Evolutionary conservation across 2,329 filamentous ascomycete species (phyloP).

Genomic region (Kalmusia sp.): DNA sequence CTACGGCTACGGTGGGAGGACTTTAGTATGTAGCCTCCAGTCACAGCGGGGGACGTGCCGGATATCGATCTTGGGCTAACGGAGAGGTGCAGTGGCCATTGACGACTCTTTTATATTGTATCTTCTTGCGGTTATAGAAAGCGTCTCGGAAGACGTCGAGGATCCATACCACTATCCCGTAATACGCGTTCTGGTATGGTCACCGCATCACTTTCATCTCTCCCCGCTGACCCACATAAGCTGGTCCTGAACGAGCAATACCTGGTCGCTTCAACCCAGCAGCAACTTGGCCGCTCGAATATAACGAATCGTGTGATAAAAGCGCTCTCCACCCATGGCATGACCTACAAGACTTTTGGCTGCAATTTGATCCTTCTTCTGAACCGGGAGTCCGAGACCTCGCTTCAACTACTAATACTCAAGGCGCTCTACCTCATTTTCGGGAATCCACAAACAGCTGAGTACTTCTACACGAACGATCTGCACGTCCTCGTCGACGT

Average conservation of each 20-base stretch:
- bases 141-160: conserved; percentile 82
- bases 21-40: conserved; percentile 64
- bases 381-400: conserved; percentile 92
- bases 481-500: conserved; percentile 93
- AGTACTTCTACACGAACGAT: conserved; percentile 99
- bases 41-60: not conserved
- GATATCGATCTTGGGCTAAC: conserved; percentile 15
- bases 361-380: conserved; percentile 96
- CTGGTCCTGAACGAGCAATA: conserved; percentile 98
- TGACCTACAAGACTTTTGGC: conserved; percentile 89
- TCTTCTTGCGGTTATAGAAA: conserved; percentile 87
- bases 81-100: conserved; percentile 55
- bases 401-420: conserved; percentile 91
- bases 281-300: conserved; percentile 52
- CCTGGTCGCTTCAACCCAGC: conserved; percentile 72
- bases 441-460: conserved; percentile 87
- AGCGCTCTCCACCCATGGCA: conserved; percentile 80
- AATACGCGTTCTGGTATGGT: conserved; percentile 84
- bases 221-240: conserved; percentile 52
- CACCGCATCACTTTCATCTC: not conserved
- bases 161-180: conserved; percentile 97
- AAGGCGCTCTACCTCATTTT: conserved; percentile 96
- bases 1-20: conserved; percentile 81
- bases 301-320: conserved; percentile 96
- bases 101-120: conserved; percentile 82